Evolutionary conservation across 2,329 filamentous ascomycete species (phyloP).

Genomic region (Stenocarpella maydis): DNA sequence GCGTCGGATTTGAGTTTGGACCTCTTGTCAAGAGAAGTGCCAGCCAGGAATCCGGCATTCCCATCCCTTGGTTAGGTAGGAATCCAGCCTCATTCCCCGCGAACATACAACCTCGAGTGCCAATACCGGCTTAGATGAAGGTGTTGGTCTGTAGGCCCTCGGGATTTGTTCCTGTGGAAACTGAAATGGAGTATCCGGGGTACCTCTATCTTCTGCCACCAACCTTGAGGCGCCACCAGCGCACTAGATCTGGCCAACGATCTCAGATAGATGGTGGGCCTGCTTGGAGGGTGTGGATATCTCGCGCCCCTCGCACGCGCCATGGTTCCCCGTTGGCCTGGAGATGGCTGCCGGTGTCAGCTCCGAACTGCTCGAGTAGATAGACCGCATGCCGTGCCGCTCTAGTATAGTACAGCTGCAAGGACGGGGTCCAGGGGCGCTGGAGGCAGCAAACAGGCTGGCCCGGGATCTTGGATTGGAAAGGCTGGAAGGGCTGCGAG

Average conservation of each 20-base stretch:
- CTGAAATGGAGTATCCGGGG: background rate
- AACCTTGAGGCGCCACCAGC: background rate
- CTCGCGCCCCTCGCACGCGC: slow-evolving; percentile 16
- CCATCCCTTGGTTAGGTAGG: slow-evolving; percentile 12
- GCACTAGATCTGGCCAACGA: background rate
- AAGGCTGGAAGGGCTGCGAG: background rate
- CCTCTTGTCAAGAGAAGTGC: background rate
- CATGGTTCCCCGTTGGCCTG: too few relatives aligned
- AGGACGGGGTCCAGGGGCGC: background rate
- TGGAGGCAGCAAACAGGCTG: background rate
- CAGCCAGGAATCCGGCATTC: background rate
- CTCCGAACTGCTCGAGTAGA: background rate
- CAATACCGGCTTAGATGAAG: background rate
- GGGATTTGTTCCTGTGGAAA: background rate
- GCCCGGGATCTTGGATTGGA: too few relatives aligned
- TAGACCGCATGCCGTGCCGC: background rate
- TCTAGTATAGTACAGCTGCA: slow-evolving; percentile 7
- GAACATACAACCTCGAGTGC: too few relatives aligned
- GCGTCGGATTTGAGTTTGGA: background rate
- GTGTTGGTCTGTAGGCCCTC: background rate
- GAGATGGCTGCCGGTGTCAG: slow-evolving; percentile 8
- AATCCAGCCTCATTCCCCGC: slow-evolving; percentile 15
- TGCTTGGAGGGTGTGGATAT: background rate
- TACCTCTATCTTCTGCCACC: background rate
- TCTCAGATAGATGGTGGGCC: background rate